Percentiles rank a stretch among this genome's conserved stretches.
phyloP scores from a whole-genome alignment of 148 eudicot species.

The Chenopodium quinoa region DNA sequence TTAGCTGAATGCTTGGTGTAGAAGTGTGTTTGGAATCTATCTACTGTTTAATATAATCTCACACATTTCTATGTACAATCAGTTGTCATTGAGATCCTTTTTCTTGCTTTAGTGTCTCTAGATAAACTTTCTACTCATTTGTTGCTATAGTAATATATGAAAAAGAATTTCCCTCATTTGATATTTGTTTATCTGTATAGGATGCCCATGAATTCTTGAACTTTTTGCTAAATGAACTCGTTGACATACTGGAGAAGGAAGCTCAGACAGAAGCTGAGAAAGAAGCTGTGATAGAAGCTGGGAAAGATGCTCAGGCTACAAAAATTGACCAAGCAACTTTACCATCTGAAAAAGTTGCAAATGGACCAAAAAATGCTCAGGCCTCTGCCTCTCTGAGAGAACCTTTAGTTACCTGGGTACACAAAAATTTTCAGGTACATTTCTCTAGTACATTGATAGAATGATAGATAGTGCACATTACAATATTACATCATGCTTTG shows the following conservation, averaged over 20 bases:
- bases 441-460: not conserved
- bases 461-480: not conserved
- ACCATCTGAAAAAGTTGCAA: no score
- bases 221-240: slow-evolving; percentile 82
- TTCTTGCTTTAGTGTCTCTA: slow-evolving; percentile 9
- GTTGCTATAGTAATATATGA: not conserved
- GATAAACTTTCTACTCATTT: not conserved
- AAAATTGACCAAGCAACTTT: no score
- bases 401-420: slow-evolving; percentile 79
- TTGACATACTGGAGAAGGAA: slow-evolving; percentile 90
- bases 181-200: slow-evolving; percentile 32
- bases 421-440: slow-evolving; percentile 76
- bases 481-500: not conserved
- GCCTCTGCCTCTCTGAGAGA: slow-evolving; percentile 47
- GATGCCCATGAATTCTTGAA: slow-evolving; percentile 95
- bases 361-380: slow-evolving; percentile 15
- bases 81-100: not conserved
- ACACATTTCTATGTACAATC: not conserved
- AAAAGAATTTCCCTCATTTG: not conserved
- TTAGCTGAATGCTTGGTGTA: not conserved
- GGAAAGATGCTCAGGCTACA: slow-evolving; percentile 29
- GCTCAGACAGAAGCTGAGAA: slow-evolving; percentile 46
- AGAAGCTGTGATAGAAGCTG: slow-evolving; percentile 42
- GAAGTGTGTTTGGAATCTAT: not conserved
- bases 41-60: not conserved